A percentile compares a stretch with the other conserved stretches of the same genome.
These are phyloP conservation scores for Solioccasus polychromus DNA, from an alignment of 768 basidiomycete species.

Conservation along the genomic window DNA sequence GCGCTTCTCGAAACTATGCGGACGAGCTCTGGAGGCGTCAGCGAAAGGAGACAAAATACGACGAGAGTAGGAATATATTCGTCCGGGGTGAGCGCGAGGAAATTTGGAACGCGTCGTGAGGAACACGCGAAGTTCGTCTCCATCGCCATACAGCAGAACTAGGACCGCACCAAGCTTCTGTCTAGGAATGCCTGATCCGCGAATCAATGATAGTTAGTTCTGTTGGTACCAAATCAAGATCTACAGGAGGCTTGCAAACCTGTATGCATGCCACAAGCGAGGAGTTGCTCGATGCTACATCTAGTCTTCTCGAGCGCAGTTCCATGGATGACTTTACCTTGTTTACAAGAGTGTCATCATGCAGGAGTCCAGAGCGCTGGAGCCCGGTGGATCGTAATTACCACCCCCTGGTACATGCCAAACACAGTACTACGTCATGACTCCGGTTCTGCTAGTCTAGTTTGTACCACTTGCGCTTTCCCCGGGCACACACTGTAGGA, in stretches of 20 bases:
- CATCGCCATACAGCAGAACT: constrained; percentile 73
- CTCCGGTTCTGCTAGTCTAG: no score
- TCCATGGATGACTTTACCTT: constrained; percentile 9
- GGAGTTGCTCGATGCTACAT: constrained; percentile 40
- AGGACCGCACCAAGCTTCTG: constrained; percentile 72
- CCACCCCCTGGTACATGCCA: no score
- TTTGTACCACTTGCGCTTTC: no score
- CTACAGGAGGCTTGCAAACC: constrained; percentile 50
- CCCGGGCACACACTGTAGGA: no score
- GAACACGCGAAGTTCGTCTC: constrained; percentile 65
- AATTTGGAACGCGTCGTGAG: constrained; percentile 83
- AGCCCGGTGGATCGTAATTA: no score
- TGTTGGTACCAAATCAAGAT: background rate
- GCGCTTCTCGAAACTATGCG: constrained; percentile 79
- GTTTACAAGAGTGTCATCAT: no score
- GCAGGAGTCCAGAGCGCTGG: no score
- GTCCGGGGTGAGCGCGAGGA: constrained; percentile 72
- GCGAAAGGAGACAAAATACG: background rate
- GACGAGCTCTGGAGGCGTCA: background rate
- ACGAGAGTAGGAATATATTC: constrained; percentile 39
- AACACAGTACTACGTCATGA: no score
- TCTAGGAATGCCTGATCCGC: constrained; percentile 34
- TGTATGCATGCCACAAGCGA: constrained; percentile 23
- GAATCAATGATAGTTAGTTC: background rate
- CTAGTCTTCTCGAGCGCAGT: constrained; percentile 18